Evolutionary conservation across 1,284 basidiomycete species (phyloP).

Genomic region (Schizopora paradoxa): DNA sequence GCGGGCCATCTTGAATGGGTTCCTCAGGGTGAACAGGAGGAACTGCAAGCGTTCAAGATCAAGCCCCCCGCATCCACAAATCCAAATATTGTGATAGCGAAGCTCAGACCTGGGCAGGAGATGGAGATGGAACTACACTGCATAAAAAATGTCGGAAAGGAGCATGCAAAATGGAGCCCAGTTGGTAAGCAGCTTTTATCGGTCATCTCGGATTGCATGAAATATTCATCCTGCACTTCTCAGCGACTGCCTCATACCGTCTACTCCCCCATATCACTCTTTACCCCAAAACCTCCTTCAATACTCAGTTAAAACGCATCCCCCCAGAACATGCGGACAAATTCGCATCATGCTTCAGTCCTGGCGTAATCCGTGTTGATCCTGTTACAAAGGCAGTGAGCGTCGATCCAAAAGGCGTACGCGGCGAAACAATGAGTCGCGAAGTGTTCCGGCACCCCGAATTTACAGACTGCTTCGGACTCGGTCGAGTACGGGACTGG

Average conservation of each 20-base stretch:
- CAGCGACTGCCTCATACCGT: constrained; percentile 93
- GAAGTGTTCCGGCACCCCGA: constrained; percentile 93
- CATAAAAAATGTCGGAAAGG: constrained; percentile 91
- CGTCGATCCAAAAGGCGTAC: constrained; percentile 59
- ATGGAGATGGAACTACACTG: constrained; percentile 89
- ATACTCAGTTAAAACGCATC: constrained; percentile 9
- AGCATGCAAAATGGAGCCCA: constrained; percentile 97
- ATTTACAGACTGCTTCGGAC: constrained; percentile 80
- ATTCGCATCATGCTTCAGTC: constrained; percentile 85
- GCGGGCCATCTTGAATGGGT: constrained; percentile 80
- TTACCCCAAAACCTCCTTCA: constrained; percentile 58
- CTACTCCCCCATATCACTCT: constrained; percentile 86
- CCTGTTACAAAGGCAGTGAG: constrained; percentile 45
- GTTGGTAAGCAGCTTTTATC: constrained; percentile 60
- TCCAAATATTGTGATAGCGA: constrained; percentile 87
- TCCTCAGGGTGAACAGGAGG: constrained; percentile 80
- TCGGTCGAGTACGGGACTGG: constrained; percentile 86
- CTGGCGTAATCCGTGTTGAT: constrained; percentile 81
- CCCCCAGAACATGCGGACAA: constrained; percentile 63
- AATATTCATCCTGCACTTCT: background rate
- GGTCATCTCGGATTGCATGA: background rate
- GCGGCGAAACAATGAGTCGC: constrained; percentile 88
- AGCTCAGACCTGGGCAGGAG: constrained; percentile 85
- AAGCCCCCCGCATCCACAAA: constrained; percentile 69
- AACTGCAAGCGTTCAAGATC: constrained; percentile 17